Base-by-base conservation (phyloP, 2,329 filamentous ascomycete species). In the Davidsoniella virescens region DNA sequence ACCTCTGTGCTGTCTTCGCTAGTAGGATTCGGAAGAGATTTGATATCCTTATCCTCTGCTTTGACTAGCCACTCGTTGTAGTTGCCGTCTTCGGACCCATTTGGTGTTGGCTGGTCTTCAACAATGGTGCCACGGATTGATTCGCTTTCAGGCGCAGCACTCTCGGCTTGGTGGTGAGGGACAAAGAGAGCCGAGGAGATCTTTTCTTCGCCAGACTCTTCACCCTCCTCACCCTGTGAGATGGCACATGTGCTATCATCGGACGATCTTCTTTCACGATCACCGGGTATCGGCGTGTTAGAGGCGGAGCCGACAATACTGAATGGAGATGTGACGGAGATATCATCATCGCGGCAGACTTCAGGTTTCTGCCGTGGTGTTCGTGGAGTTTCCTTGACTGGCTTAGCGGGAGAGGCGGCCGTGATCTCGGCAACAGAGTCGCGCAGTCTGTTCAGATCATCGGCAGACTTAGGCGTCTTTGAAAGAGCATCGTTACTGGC, bases 171-270 rank as follows among this genome's bases (percentile, higher is more conserved):
- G 33, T 85, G 79, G 66, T 90, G 85, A 40, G 85, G 85, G 44
- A 87, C 71, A 61, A 92, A 92, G 39, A 87, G 72, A 20, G 85
- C 85, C 29, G 84, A 90, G n/a, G 83, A 87, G 55, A 92, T 87
- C 63, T 90, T 85, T 62, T 92, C 85, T 61, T 84, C 80, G 52
- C 84, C 82, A 12, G 83, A 87, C 52, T 77, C 73, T 39, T 78
- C 73, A 16, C 66, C 69, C 43, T 75, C 71, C 16, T 54, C 55
- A 39, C 47, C 40, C 3, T 49, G 51, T 18, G 51, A 52, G 3
- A 64, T 61, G 54, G 56, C 57, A 37, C 66, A 67, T 46, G 62
- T 63, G 52, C 62, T 65, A 54, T 63, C 65, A 56, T 60, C 63
- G 51, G 67, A 68, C 48, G 62, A 58, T 47, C 64, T 63, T 52